A percentile compares a stretch with the other conserved stretches of the same genome.
Conservation (phyloP, 495 filamentous ascomycete species). For the Lepidopterella palustris region DNA sequence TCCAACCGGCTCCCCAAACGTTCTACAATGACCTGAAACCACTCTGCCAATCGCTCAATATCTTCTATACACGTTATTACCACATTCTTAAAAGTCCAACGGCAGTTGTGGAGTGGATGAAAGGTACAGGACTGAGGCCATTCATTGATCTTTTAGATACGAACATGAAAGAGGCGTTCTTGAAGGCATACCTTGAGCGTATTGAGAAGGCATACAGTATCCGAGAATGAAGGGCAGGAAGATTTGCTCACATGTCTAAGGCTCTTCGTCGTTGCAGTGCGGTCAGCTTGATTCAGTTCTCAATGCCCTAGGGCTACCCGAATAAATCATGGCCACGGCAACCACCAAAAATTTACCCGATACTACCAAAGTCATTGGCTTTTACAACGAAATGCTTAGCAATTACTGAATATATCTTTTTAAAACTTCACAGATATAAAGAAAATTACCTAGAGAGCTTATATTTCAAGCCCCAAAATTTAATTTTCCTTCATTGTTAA, state of each 20-base stretch:
- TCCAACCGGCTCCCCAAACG: conserved; percentile 38
- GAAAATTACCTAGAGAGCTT: too few relatives aligned
- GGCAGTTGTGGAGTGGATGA: conserved; percentile 52
- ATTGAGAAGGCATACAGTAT: conserved; percentile 39
- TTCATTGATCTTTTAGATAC: conserved; percentile 42
- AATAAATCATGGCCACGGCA: too few relatives aligned
- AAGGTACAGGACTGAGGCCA: conserved; percentile 48
- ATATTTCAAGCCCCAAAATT: too few relatives aligned
- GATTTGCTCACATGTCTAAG: conserved; percentile 44
- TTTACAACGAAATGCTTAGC: too few relatives aligned
- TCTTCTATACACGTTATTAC: conserved; percentile 50
- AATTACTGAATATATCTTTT: too few relatives aligned
- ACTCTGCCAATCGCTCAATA: conserved; percentile 37
- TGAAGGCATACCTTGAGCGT: conserved; percentile 39
- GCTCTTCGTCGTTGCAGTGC: conserved; percentile 45
- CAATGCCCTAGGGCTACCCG: too few relatives aligned
- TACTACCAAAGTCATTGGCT: too few relatives aligned
- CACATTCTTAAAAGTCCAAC: conserved; percentile 43
- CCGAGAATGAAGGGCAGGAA: conserved; percentile 37
- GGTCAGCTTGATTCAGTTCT: too few relatives aligned
- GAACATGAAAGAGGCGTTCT: conserved; percentile 36
- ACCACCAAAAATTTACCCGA: too few relatives aligned
- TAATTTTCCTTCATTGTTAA: too few relatives aligned
- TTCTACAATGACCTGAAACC: conserved; percentile 45
- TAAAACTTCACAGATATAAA: too few relatives aligned